Evolutionary conservation across 163 green algal species (phyloP), one percentile per base, ranked within the genome.

Genomic region (Chloroidium sp.): DNA sequence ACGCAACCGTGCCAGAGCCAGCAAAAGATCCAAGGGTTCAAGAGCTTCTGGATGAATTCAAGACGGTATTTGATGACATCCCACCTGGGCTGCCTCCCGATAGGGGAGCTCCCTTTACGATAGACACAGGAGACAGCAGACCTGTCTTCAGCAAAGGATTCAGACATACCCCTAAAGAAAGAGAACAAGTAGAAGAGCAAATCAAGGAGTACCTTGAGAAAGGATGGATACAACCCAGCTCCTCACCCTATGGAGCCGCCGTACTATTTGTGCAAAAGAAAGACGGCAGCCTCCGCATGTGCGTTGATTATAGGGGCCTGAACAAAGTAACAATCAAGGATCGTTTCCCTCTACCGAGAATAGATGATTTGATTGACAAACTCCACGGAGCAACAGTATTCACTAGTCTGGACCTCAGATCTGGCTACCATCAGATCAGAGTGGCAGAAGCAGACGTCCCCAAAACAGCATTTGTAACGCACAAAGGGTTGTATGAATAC

Each of bases 241-340:
- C 74, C 1, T 90, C 85, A 4, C 87, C 87, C 12, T 92, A 82
- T 83, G 88, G 88, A 10, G 85, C 86, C 4, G 84, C 88, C 6
- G 83, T 93, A 2, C 78, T 93, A 0, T 92, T 95, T 87, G 87
- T 90, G 0, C 72, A 85, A 2, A 95, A 93, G 82, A 89, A 90
- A 69, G 83, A 85, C 78, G 87, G 86, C 1, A 74, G 2, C 1
- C 79, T 86, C 2, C 80, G 86, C n/a, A 88, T 90, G 84, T 89
- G 83, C 61, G 79, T 91, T 74, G 87, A 93, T 74, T 93, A 87
- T 61, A 74, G 87, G 0, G 84, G 76, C 4, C 74, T 93, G 6
- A 91, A 93, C 74, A 86, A 88, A 58, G 59, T 86, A 0, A 90
- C 85, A 57, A 58, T 90, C 4, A 90, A 88, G 69, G 85, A 91